These are phyloP conservation scores for Centrapalus pauciflorus DNA, from an alignment of 129 eudicot genomes.

Conservation along the genomic window DNA sequence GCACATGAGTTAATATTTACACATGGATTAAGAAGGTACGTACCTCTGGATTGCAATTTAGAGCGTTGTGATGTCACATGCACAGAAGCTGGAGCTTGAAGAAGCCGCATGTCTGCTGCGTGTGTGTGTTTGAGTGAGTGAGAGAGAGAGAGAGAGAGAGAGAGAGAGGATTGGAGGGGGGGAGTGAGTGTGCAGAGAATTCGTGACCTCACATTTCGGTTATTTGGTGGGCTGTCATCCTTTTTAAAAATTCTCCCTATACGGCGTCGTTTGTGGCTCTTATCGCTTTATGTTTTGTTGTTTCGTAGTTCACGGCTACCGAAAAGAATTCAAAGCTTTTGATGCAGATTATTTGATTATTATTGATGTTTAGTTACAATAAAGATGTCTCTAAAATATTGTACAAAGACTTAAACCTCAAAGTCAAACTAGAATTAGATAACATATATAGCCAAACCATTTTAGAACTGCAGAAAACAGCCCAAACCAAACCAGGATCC, in stretches of 20 bases:
- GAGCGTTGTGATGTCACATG: constrained; percentile 42
- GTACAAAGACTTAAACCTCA: no score
- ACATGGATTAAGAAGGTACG: constrained; percentile 1
- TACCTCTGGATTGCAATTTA: constrained; percentile 29
- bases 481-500: no score
- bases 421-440: no score
- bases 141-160: neutral
- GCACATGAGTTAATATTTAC: neutral
- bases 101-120: constrained; percentile 41
- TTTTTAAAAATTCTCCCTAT: constrained; percentile 1
- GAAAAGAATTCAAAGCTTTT: no score
- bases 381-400: no score
- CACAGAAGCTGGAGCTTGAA: constrained; percentile 51
- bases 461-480: no score
- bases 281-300: no score
- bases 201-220: constrained; percentile 28
- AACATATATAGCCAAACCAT: no score
- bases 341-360: no score
- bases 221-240: no score
- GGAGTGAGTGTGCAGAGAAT: constrained; percentile 10
- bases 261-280: constrained; percentile 16
- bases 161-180: constrained; percentile 11
- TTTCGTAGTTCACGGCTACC: no score
- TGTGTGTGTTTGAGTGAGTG: neutral
- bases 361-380: no score